phyloP scores from a whole-genome alignment of 495 filamentous ascomycete genomes.

The Penicillium subrubescens region DNA sequence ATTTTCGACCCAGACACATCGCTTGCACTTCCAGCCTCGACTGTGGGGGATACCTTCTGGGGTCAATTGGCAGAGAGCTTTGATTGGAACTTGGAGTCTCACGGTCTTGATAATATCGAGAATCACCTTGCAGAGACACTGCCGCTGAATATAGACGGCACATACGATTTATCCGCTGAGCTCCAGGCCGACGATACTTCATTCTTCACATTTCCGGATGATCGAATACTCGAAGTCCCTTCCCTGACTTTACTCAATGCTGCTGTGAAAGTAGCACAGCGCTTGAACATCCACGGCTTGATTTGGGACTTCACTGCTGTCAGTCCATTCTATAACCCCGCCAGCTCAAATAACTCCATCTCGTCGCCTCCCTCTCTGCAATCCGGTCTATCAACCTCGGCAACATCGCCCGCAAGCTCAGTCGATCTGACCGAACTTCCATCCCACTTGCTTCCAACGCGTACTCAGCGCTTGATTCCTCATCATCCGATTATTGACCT shows the following conservation, averaged over 20 bases:
- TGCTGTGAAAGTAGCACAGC: constrained; percentile 27
- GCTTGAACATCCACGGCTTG: constrained; percentile 23
- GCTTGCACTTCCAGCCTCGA: not conserved
- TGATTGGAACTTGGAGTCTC: not conserved
- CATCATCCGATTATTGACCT: constrained; percentile 55
- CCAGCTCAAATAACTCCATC: constrained; percentile 28
- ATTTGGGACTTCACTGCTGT: constrained; percentile 31
- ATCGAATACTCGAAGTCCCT: constrained; percentile 27
- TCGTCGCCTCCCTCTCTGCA: constrained; percentile 30
- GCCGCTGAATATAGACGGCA: not conserved
- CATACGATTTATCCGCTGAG: constrained; percentile 17
- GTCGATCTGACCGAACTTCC: constrained; percentile 26
- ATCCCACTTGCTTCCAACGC: constrained; percentile 29
- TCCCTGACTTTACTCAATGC: constrained; percentile 29
- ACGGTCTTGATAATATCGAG: not conserved
- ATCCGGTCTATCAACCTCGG: constrained; percentile 26
- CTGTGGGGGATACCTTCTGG: not conserved
- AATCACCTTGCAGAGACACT: not conserved
- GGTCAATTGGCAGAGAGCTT: not conserved
- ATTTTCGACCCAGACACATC: not conserved
- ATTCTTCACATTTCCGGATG: constrained; percentile 35
- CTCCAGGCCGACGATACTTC: constrained; percentile 26
- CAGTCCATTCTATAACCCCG: constrained; percentile 27
- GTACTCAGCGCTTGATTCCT: constrained; percentile 32
- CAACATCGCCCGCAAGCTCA: constrained; percentile 36